Evolutionary conservation across 2,329 filamentous ascomycete genomes (phyloP), one percentile per base, ranked within the genome.

Genomic region (Pseudogymnoascus sp.): DNA sequence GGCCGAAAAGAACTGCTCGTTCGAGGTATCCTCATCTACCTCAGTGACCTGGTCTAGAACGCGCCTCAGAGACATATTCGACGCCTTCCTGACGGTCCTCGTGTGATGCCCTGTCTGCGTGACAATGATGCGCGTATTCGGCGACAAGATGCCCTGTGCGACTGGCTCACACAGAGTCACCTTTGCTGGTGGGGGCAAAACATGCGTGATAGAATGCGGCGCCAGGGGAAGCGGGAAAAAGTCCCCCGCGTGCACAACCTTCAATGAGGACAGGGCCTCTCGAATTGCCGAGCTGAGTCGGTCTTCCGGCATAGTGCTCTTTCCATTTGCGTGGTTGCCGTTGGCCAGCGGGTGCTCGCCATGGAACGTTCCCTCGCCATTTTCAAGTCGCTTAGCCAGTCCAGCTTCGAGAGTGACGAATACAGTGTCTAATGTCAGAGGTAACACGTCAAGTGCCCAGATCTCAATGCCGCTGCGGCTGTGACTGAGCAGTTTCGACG

Each of bases 101-200:
- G 66, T 72, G 64, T 84, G 83, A 23, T 79, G 80, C 68, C 80
- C 83, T 4, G 85, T 83, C 26, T 83, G 83, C 59, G 90, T 86
- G 21, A 97, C 80, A 23, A 99, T 86, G 64, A 99, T 91, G 70
- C 89, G 92, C 14, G 93, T 99, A 11, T 79, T 83, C 0, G 90
- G 82, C 7, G 87, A 82, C 57, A 99, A 74, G 4, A 95, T 75
- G 7, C 95, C 95, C 75, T 99, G 95, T 5, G 90, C 86, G 14
- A 97, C 92, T 7, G 95, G 95, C 74, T 99, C 95, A 73, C 93
- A 97, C n/a, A 96, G 85, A 59, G 90, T 86, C 66, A 97, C 90
- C 76, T 89, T 92, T 45, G 91, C 95, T 0, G 93, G 91, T 45
- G 91, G 90, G 12, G 91, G 85, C 23, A 90, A 86, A 16, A 90